These are phyloP conservation scores for Clavaria fumosa DNA, from an alignment of 768 basidiomycete genomes.

Conservation along the genomic window DNA sequence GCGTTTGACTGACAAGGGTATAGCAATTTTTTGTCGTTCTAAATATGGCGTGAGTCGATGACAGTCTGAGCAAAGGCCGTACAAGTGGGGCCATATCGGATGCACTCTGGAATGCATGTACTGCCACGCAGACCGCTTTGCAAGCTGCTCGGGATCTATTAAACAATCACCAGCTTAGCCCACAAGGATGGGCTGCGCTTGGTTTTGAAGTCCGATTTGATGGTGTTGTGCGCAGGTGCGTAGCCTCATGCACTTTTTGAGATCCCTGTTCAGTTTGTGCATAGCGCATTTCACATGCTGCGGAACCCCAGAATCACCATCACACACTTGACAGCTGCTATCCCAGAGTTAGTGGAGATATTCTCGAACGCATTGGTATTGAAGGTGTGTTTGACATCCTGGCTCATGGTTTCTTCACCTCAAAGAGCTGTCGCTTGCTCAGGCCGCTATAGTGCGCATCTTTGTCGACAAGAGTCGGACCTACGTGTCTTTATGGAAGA, in stretches of 20 bases:
- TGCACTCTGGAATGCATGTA: slow-evolving; percentile 25
- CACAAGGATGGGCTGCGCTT: slow-evolving; percentile 29
- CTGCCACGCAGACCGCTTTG: slow-evolving; percentile 19
- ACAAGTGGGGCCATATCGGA: slow-evolving; percentile 31
- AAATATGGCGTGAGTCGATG: no score
- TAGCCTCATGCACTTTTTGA: neutral
- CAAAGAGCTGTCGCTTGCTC: no score
- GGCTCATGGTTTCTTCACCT: neutral
- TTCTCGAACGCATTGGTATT: slow-evolving; percentile 47
- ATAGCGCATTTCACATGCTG: slow-evolving; percentile 65
- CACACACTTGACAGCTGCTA: slow-evolving; percentile 22
- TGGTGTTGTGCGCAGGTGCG: slow-evolving; percentile 28
- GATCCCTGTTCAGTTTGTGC: no score
- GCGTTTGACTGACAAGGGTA: slow-evolving; percentile 65
- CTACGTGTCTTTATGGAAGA: slow-evolving; percentile 60
- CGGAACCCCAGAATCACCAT: slow-evolving; percentile 39
- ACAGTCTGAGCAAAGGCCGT: no score
- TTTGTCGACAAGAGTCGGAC: slow-evolving; percentile 62
- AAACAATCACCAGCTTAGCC: slow-evolving; percentile 24
- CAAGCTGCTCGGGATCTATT: slow-evolving; percentile 22
- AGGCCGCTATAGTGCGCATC: slow-evolving; percentile 50
- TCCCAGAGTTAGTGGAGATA: slow-evolving; percentile 42
- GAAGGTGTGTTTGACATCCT: slow-evolving; percentile 37
- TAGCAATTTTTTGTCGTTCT: no score
- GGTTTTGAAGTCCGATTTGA: slow-evolving; percentile 31